A percentile compares a stretch with the other conserved stretches of the same genome.
These are phyloP conservation scores for Fusarium sp. DNA, from an alignment of 2,329 filamentous ascomycete species.

Conservation along the genomic window DNA sequence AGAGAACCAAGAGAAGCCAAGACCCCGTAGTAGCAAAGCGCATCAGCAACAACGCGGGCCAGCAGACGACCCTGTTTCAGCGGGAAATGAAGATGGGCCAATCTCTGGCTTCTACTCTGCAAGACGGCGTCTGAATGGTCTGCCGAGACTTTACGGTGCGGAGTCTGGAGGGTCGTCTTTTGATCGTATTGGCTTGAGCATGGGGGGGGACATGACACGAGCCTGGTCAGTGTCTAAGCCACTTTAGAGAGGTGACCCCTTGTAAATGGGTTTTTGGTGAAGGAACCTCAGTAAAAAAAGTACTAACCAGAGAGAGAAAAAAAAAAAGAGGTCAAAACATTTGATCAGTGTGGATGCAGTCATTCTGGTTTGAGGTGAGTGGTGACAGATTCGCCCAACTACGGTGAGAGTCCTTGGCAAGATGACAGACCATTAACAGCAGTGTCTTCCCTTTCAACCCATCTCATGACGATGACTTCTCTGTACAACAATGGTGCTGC, in stretches of 20 bases:
- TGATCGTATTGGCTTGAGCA: constrained; percentile 33
- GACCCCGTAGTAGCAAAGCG: constrained; percentile 20
- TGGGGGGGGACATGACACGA: constrained; percentile 37
- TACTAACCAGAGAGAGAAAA: not conserved
- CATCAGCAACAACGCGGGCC: constrained; percentile 38
- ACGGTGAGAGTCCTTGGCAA: constrained; percentile 21
- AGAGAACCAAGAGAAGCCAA: constrained; percentile 9
- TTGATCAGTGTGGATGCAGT: constrained; percentile 27
- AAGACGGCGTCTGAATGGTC: constrained; percentile 29
- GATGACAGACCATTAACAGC: not conserved
- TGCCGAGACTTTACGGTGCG: constrained; percentile 41
- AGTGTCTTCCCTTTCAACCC: not conserved
- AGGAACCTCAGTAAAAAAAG: not conserved
- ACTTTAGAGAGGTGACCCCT: constrained; percentile 26
- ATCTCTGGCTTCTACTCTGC: constrained; percentile 39
- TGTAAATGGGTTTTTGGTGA: constrained; percentile 3
- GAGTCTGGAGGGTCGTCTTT: constrained; percentile 23
- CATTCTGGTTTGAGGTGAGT: constrained; percentile 16
- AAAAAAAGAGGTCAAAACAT: constrained; percentile 28
- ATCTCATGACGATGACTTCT: not conserved
- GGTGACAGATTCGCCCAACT: constrained; percentile 8
- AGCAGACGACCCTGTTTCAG: constrained; percentile 48
- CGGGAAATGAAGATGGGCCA: constrained; percentile 48
- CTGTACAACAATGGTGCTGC: not conserved
- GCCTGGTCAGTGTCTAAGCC: constrained; percentile 37